These are phyloP conservation scores for Coemansia sp. DNA, from an alignment of 192 early-diverging fungal species.

Conservation along the genomic window DNA sequence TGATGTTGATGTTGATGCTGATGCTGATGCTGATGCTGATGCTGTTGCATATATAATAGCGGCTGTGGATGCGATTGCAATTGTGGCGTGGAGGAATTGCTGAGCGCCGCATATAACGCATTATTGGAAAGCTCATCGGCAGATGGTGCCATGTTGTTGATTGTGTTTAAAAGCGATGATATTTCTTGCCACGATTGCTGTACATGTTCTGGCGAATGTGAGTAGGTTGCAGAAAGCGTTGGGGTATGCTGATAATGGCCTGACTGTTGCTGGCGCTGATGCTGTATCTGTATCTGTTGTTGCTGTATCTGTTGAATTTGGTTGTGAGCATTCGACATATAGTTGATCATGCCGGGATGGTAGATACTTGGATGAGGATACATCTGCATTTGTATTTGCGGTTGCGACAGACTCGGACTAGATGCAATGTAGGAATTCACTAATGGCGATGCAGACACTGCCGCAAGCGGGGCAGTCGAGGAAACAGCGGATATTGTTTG, in stretches of 20 bases:
- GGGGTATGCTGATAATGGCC: slow-evolving; percentile 6
- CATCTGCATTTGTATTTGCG: not conserved
- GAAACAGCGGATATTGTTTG: not conserved
- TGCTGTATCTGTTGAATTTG: not conserved
- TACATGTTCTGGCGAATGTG: not conserved
- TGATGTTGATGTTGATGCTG: not conserved
- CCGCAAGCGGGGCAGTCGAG: not conserved
- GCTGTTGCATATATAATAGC: not conserved
- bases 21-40: not conserved
- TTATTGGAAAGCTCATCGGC: not conserved
- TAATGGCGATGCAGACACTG: not conserved
- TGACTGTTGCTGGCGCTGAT: not conserved
- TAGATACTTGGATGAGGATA: not conserved
- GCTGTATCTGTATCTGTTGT: not conserved
- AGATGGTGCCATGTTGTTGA: not conserved
- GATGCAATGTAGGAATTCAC: not conserved
- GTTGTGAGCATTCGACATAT: not conserved
- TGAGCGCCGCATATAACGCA: not conserved
- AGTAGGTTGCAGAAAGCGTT: not conserved
- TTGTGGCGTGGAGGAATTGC: not conserved
- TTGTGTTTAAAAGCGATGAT: not conserved
- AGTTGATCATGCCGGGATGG: not conserved
- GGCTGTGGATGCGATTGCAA: not conserved
- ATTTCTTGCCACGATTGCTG: slow-evolving; percentile 7
- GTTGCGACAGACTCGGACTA: not conserved